Conservation (phyloP, 2,329 filamentous ascomycete species). For the Zymoseptoria pseudotritici region DNA sequence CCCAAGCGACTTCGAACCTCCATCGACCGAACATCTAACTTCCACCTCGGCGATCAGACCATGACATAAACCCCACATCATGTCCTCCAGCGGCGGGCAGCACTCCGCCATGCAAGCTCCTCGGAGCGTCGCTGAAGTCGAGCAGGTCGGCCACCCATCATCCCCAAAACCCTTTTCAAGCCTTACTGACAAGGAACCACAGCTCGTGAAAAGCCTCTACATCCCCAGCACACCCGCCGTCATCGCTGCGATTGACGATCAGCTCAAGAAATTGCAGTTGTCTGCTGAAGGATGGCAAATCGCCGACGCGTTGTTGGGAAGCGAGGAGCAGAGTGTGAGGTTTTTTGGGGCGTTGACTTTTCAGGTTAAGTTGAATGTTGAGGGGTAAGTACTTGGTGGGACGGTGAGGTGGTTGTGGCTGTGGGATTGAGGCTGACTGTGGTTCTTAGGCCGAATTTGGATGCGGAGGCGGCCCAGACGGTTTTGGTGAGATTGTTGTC, state of each 20-base stretch:
- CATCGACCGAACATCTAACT: not conserved
- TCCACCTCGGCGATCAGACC: not conserved
- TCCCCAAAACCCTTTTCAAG: too few relatives aligned
- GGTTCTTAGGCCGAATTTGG: conserved; percentile 36
- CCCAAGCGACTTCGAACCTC: too few relatives aligned
- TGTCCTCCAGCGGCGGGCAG: not conserved
- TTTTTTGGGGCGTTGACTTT: conserved; percentile 93
- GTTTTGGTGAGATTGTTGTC: conserved; percentile 54
- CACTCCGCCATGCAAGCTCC: not conserved
- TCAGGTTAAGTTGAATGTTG: conserved; percentile 77
- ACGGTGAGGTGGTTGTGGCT: conserved; percentile 25
- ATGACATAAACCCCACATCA: not conserved
- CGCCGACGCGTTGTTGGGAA: conserved; percentile 65
- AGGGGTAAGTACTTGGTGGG: conserved; percentile 29
- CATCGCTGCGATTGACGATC: conserved; percentile 56
- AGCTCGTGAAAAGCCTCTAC: conserved; percentile 46
- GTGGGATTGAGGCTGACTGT: conserved; percentile 19
- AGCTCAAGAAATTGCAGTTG: conserved; percentile 70
- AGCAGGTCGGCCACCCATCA: too few relatives aligned
- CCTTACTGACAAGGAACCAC: not conserved
- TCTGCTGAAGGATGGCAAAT: conserved; percentile 79
- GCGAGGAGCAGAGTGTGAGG: conserved; percentile 64
- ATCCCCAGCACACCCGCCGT: conserved; percentile 38
- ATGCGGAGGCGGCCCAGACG: conserved; percentile 50
- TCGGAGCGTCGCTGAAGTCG: not conserved